Conservation (phyloP, 2,329 filamentous ascomycete genomes). For the Claviceps sorghi region DNA sequence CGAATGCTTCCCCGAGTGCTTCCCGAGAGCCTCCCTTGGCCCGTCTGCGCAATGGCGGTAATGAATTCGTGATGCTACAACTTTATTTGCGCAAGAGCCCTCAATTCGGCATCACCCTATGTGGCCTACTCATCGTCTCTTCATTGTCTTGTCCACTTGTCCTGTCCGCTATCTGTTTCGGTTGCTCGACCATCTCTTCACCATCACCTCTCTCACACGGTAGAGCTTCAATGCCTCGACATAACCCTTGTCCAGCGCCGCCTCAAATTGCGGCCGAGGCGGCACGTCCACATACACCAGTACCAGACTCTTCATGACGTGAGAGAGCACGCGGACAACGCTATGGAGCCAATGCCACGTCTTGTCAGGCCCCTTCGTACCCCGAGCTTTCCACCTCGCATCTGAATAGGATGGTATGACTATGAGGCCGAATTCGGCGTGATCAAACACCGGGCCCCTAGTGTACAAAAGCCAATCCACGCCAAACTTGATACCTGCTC, state of each 20-base stretch:
- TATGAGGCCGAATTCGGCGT: conserved; percentile 82
- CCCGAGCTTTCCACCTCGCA: conserved; percentile 51
- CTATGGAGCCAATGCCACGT: conserved; percentile 79
- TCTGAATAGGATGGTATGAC: conserved; percentile 73
- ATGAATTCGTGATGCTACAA: too few species aligned
- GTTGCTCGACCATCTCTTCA: conserved; percentile 76
- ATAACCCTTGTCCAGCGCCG: conserved; percentile 38
- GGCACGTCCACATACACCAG: conserved; percentile 87
- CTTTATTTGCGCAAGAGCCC: too few species aligned
- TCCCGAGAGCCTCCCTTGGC: too few species aligned
- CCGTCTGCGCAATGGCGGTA: too few species aligned
- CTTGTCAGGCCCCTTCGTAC: conserved; percentile 32
- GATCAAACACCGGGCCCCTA: conserved; percentile 82
- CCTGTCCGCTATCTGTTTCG: conserved; percentile 37
- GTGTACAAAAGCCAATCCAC: conserved; percentile 92
- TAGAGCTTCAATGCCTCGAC: conserved; percentile 52
- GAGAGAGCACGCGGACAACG: conserved; percentile 74
- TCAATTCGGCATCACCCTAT: too few species aligned
- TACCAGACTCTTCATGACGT: conserved; percentile 81
- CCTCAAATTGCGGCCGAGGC: conserved; percentile 38
- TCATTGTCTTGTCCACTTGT: too few species aligned
- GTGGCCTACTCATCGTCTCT: too few species aligned
- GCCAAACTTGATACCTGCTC: conserved; percentile 85
- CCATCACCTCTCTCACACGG: conserved; percentile 62
- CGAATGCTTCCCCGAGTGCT: too few species aligned